A percentile compares a stretch with the other conserved stretches of the same genome.
Conservation (phyloP, 140 eudicot genomes). For the Oenanthe javanica region DNA sequence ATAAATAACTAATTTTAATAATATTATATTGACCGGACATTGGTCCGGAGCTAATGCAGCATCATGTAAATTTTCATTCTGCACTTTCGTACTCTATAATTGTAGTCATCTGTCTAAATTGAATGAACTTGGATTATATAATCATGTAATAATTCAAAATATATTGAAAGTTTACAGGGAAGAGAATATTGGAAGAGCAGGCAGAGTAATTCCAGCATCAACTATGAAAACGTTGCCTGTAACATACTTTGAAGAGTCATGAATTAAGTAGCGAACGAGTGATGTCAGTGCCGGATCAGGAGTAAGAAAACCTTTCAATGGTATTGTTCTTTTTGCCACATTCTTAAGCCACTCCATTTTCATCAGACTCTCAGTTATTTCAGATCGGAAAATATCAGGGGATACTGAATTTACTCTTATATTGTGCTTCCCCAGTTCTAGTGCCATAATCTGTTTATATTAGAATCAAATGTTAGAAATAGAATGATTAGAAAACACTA, state of each 20-base stretch:
- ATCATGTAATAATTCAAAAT: background rate
- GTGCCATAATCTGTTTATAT: background rate
- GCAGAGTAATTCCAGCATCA: conserved; percentile 51
- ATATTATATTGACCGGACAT: too few relatives aligned
- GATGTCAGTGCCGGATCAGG: conserved; percentile 55
- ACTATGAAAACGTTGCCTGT: conserved; percentile 47
- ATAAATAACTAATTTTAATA: too few relatives aligned
- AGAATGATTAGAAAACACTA: background rate
- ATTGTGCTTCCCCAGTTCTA: background rate
- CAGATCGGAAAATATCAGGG: background rate
- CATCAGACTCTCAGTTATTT: background rate
- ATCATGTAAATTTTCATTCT: too few relatives aligned
- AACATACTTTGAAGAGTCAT: conserved; percentile 48
- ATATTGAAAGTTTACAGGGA: conserved; percentile 23
- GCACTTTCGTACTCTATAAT: too few relatives aligned
- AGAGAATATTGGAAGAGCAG: conserved; percentile 47
- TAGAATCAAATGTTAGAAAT: background rate
- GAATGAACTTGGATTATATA: too few relatives aligned
- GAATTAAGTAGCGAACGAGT: conserved; percentile 40
- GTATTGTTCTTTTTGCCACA: conserved; percentile 32
- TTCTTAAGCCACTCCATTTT: conserved; percentile 8
- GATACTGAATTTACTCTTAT: background rate
- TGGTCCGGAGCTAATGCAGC: too few relatives aligned
- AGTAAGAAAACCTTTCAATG: conserved; percentile 34
- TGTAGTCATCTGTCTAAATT: too few relatives aligned